A percentile compares a stretch with the other conserved stretches of the same genome.
phyloP scores from a whole-genome alignment of 352 stramenopile genomes.

The Phytophthora hibernalis region DNA sequence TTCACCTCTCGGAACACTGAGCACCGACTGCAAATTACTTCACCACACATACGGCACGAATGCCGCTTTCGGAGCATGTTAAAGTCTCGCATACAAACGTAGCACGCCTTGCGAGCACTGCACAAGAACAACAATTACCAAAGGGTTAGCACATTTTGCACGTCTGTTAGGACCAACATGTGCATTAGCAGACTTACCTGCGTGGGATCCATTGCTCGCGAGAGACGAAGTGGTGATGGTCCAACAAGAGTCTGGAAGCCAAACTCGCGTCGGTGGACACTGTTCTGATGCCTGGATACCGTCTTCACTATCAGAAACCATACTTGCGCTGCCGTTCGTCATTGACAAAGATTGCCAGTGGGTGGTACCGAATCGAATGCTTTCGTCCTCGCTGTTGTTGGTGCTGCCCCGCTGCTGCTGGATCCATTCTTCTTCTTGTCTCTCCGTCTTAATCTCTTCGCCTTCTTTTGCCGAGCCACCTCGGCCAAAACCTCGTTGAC shows the following conservation, averaged over 20 bases:
- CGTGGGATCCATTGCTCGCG: slow-evolving; percentile 64
- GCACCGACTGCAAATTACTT: slow-evolving; percentile 81
- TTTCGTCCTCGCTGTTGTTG: slow-evolving; percentile 39
- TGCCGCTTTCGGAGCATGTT: slow-evolving; percentile 75
- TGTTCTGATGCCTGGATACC: background rate
- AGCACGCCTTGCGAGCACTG: slow-evolving; percentile 55
- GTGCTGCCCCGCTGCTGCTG: slow-evolving; percentile 19
- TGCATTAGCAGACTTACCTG: slow-evolving; percentile 14
- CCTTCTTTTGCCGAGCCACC: slow-evolving; percentile 24
- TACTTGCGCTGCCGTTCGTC: slow-evolving; percentile 17
- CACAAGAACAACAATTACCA: background rate
- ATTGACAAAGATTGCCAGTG: slow-evolving; percentile 4
- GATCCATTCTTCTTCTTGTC: slow-evolving; percentile 19
- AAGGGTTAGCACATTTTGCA: background rate
- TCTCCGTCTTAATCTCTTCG: slow-evolving; percentile 26
- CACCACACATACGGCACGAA: slow-evolving; percentile 83
- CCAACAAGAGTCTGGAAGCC: slow-evolving; percentile 48
- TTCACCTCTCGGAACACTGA: slow-evolving; percentile 76
- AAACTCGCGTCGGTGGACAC: slow-evolving; percentile 2
- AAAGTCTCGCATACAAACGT: slow-evolving; percentile 79
- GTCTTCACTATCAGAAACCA: slow-evolving; percentile 24
- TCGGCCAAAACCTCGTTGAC: background rate
- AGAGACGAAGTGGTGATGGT: slow-evolving; percentile 69
- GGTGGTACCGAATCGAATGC: background rate
- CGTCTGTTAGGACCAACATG: background rate